A percentile compares a stretch with the other conserved stretches of the same genome.
Conservation (phyloP, 805 yeast species). For the Blastobotrys muscicola region DNA sequence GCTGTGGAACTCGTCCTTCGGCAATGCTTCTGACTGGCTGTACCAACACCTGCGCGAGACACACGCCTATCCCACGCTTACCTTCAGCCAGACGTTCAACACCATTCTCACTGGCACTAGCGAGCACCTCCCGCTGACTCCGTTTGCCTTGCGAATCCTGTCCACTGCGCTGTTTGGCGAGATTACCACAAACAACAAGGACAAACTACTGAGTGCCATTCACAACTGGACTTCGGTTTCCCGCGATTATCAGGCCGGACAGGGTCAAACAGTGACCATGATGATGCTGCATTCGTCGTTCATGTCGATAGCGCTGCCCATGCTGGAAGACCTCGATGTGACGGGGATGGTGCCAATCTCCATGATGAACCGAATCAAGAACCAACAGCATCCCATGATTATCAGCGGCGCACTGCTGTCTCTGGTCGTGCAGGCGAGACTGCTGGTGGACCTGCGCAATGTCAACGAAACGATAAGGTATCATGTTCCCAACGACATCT, state of each 20-base stretch:
- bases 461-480: constrained; percentile 15
- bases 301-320: constrained; percentile 8
- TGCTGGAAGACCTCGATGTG: constrained; percentile 9
- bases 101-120: neutral
- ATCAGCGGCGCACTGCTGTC: constrained; percentile 11
- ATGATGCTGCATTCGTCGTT: constrained; percentile 6
- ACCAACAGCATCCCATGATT: constrained; percentile 17
- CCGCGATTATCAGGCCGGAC: constrained; percentile 15
- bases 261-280: constrained; percentile 12
- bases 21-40: constrained; percentile 17
- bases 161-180: constrained; percentile 21
- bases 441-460: constrained; percentile 12
- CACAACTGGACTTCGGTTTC: constrained; percentile 7
- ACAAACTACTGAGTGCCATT: constrained; percentile 3
- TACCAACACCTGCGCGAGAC: constrained; percentile 7
- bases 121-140: constrained; percentile 9
- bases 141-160: constrained; percentile 18
- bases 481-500: constrained; percentile 18
- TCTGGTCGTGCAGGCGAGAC: constrained; percentile 12
- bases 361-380: constrained; percentile 5
- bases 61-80: constrained; percentile 1
- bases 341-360: constrained; percentile 2
- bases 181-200: constrained; percentile 3
- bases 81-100: constrained; percentile 2
- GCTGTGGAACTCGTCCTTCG: constrained; percentile 22